A percentile compares a stretch with the other conserved stretches of the same genome.
phyloP scores from a whole-genome alignment of 371 early-diverging fungal genomes.

The Apophysomyces ossiformis region DNA sequence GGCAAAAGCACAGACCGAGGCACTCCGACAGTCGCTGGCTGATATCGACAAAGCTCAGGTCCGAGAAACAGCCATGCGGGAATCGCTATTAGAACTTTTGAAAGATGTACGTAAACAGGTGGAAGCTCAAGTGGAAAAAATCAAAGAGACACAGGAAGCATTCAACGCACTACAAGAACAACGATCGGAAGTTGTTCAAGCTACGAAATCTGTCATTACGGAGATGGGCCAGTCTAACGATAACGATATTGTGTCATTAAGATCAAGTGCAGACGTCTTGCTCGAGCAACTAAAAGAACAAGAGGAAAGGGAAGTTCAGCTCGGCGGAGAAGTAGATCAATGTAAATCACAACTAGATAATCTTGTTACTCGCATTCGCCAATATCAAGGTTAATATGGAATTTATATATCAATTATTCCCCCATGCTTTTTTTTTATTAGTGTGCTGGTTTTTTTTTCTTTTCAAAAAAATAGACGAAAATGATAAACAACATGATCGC shows the following conservation, averaged over 20 bases:
- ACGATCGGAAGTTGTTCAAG: neutral
- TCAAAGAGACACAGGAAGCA: neutral
- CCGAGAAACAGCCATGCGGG: conserved; percentile 6
- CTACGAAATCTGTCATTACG: neutral
- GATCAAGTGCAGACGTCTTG: neutral
- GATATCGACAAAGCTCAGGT: neutral
- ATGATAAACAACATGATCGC: neutral
- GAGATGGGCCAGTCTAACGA: neutral
- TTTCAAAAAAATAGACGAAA: conserved; percentile 5
- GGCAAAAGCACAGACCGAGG: conserved; percentile 17
- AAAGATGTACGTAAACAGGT: neutral
- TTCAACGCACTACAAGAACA: neutral
- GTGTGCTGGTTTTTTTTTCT: neutral
- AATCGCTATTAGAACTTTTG: conserved; percentile 5
- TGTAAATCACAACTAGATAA: conserved; percentile 13
- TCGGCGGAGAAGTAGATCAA: conserved; percentile 3
- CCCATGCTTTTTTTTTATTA: conserved; percentile 12
- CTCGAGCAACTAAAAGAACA: neutral
- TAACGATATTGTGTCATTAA: neutral
- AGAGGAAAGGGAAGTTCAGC: conserved; percentile 2
- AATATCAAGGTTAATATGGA: conserved; percentile 5
- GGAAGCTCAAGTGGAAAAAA: neutral
- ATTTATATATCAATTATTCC: neutral
- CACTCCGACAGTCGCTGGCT: conserved; percentile 7
- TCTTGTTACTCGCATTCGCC: conserved; percentile 15